phyloP scores from a whole-genome alignment of 768 basidiomycete genomes.

The Chlorophyllum brunneum region DNA sequence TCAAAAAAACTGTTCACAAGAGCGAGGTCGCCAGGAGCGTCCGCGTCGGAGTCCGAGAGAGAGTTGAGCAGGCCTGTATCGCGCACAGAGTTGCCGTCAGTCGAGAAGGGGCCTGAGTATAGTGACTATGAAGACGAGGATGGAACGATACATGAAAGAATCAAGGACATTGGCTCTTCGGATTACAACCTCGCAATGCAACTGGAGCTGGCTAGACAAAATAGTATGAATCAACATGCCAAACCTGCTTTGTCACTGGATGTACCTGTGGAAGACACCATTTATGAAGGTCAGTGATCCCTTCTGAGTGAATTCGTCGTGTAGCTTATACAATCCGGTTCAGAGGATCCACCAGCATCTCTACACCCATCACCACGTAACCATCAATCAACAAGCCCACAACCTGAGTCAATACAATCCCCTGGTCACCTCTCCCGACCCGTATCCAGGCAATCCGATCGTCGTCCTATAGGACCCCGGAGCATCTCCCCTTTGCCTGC shows the following conservation, averaged over 20 bases:
- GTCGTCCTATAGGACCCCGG: slow-evolving; percentile 70
- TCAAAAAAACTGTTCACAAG: slow-evolving; percentile 37
- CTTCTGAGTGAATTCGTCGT: slow-evolving; percentile 9
- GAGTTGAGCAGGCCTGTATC: slow-evolving; percentile 36
- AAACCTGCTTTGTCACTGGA: slow-evolving; percentile 41
- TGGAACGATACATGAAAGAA: slow-evolving; percentile 30
- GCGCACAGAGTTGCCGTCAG: slow-evolving; percentile 31
- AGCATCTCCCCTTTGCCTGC: slow-evolving; percentile 67
- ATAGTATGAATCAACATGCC: slow-evolving; percentile 73
- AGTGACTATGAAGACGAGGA: slow-evolving; percentile 48
- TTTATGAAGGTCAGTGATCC: slow-evolving; percentile 65
- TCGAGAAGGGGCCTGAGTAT: slow-evolving; percentile 37
- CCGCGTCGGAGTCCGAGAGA: slow-evolving; percentile 43
- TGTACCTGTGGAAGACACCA: slow-evolving; percentile 55
- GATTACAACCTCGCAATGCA: slow-evolving; percentile 76
- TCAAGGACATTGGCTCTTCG: slow-evolving; percentile 52
- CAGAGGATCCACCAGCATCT: slow-evolving; percentile 59
- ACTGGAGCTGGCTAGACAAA: slow-evolving; percentile 78
- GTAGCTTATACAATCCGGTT: slow-evolving; percentile 11
- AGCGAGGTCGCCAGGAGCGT: slow-evolving; percentile 39
- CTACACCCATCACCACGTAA: slow-evolving; percentile 49
- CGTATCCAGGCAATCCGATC: slow-evolving; percentile 46
- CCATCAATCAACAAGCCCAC: slow-evolving; percentile 45
- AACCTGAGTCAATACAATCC: slow-evolving; percentile 36
- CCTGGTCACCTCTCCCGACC: slow-evolving; percentile 32